A percentile compares a stretch with the other conserved stretches of the same genome.
Conservation (phyloP, 345 rosid species). For the Excoecaria agallocha region DNA sequence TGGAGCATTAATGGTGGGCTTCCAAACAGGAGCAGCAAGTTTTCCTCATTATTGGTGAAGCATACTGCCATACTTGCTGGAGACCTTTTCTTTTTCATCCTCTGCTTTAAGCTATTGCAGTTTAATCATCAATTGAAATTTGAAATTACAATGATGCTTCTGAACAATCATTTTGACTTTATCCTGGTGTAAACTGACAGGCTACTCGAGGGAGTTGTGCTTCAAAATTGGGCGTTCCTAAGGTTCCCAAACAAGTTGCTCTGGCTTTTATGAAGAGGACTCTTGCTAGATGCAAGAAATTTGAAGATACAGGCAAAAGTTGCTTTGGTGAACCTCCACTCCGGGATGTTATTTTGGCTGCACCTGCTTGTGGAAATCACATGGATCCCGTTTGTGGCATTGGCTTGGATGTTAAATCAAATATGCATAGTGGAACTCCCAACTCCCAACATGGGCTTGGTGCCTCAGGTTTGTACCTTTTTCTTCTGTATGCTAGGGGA, state of each 20-base stretch:
- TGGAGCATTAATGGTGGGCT: not conserved
- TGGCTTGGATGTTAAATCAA: conserved; percentile 9
- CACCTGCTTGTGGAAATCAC: conserved; percentile 26
- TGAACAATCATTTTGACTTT: conserved; percentile 7
- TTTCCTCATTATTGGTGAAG: too few species aligned
- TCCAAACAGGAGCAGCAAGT: not conserved
- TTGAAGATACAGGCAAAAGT: conserved; percentile 53
- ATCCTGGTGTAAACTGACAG: conserved; percentile 32
- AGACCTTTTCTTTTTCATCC: not conserved
- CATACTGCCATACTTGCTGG: not conserved
- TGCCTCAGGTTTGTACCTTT: conserved; percentile 33
- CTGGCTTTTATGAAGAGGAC: conserved; percentile 49
- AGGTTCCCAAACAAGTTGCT: conserved; percentile 53
- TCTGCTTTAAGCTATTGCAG: not conserved
- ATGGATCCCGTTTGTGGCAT: conserved; percentile 15
- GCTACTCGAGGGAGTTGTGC: conserved; percentile 48
- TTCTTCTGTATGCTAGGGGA: not conserved
- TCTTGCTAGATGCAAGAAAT: conserved; percentile 51
- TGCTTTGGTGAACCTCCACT: conserved; percentile 53
- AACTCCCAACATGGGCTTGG: conserved; percentile 16
- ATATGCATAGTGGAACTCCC: conserved; percentile 19
- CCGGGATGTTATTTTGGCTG: conserved; percentile 40
- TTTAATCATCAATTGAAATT: not conserved
- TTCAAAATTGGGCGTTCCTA: conserved; percentile 37
- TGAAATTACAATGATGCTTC: not conserved